Conservation (phyloP, 1,284 basidiomycete genomes). For the Hemileccinum hortonii region DNA sequence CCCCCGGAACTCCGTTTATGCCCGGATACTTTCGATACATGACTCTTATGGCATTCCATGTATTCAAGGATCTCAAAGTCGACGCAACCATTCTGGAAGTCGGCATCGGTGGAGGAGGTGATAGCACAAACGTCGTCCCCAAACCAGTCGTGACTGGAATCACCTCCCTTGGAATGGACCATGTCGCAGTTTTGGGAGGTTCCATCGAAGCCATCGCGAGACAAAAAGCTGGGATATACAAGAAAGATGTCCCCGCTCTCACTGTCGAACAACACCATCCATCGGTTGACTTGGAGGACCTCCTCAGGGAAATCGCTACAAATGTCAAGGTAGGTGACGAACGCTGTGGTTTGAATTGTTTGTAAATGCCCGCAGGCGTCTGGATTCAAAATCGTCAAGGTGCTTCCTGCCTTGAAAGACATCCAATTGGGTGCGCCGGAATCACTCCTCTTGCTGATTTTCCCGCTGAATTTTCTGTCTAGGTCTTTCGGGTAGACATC, state of each 20-base stretch:
- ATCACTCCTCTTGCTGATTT: neutral
- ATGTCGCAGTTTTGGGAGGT: constrained; percentile 87
- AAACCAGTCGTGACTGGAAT: constrained; percentile 88
- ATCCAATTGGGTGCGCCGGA: constrained; percentile 62
- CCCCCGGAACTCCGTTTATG: constrained; percentile 62
- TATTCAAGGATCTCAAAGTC: constrained; percentile 78
- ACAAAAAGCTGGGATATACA: constrained; percentile 98
- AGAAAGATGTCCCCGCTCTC: constrained; percentile 85
- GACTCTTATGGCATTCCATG: constrained; percentile 90
- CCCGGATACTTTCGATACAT: constrained; percentile 95
- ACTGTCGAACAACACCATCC: constrained; percentile 80
- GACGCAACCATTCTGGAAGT: constrained; percentile 96
- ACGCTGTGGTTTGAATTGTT: neutral
- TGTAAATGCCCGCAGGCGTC: constrained; percentile 47
- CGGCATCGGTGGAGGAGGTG: constrained; percentile 92
- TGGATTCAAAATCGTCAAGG: constrained; percentile 59
- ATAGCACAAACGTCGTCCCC: constrained; percentile 96
- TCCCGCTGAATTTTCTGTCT: constrained; percentile 8
- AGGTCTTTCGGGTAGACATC: constrained; percentile 90
- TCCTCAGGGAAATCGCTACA: constrained; percentile 65
- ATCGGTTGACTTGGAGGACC: constrained; percentile 64
- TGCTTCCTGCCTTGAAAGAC: constrained; percentile 45
- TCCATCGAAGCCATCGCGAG: constrained; percentile 89
- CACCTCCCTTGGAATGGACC: constrained; percentile 90
- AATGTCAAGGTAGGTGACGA: constrained; percentile 54